Base-by-base conservation (phyloP, 805 yeast species). In the Suhomyces sp. region DNA sequence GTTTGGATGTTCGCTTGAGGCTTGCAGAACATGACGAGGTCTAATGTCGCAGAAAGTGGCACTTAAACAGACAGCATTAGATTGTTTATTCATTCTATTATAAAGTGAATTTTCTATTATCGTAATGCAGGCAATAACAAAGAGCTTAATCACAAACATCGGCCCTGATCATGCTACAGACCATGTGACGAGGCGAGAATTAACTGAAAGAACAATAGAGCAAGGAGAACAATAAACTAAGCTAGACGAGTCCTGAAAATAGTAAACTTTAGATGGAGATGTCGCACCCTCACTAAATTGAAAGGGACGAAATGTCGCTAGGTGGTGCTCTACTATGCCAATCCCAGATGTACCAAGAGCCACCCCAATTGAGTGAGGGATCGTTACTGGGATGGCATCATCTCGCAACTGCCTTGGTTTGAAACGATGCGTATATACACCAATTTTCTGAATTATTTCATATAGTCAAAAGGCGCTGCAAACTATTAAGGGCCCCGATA, bases 171-270 rank as follows among this genome's bases (percentile, higher is more conserved):
- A 37, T 37, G 41, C 17, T 37, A 37, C 9, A 17, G 13, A 41
- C n/a, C 24, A 25, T 44, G 46, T 12, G 46, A 44, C 37, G 48
- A 37, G 13, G 43, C 15, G 20, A 29, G 12, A 9, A 19, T 10
- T 20, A n/a, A 46, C 19, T 41, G 6, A 17, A 22, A 21, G 29
- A 22, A 41, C 46, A 24, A 15, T 22, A 15, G 24, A 7, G 21
- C 21, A 27, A 24, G 46, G 25, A 25, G 37, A 29, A 44, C 46
- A 44, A 44, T 44, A 6, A 9, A 17, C 31, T 29, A 17, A 29
- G 13, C 29, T 45, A 45, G 47, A 45, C 41, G 47, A 45, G 47
- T 45, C 35, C 35, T 43, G 46, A 43, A 43, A 41, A n/a, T 41
- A 20, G 21, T 40, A 6, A 19, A 12, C 25, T 13, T 19, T 21